Conservation (phyloP, 164 flowering plant species). For the Protea cynaroides region DNA sequence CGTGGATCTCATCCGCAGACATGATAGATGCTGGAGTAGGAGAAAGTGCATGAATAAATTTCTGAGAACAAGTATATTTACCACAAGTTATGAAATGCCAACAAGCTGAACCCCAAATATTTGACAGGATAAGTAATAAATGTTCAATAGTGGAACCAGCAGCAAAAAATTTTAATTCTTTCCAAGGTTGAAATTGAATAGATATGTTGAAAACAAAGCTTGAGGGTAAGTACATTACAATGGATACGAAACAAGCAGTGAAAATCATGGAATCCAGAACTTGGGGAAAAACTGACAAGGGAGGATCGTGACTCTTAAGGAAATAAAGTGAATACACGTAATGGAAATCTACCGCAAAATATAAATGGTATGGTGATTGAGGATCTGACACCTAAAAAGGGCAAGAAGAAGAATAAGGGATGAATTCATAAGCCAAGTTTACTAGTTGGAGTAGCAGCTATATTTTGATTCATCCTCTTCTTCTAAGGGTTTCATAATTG, state of each 20-base stretch:
- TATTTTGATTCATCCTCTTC: too few relatives aligned
- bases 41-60: conserved; percentile 96
- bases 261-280: too few relatives aligned
- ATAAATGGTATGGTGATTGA: too few relatives aligned
- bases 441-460: too few relatives aligned
- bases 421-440: too few relatives aligned
- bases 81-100: conserved; percentile 15
- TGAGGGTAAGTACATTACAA: background rate
- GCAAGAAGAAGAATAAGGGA: too few relatives aligned
- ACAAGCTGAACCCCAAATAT: conserved; percentile 13
- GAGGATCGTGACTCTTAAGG: background rate
- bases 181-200: background rate
- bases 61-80: conserved; percentile 44
- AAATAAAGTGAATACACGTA: too few relatives aligned
- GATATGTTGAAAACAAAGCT: background rate
- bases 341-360: too few relatives aligned
- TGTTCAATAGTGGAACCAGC: background rate
- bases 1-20: conserved; percentile 59
- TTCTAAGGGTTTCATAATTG: too few relatives aligned
- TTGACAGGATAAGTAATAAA: background rate
- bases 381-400: too few relatives aligned
- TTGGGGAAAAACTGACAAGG: background rate
- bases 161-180: background rate
- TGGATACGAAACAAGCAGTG: too few relatives aligned
- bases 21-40: conserved; percentile 87